phyloP scores from a whole-genome alignment of 495 filamentous ascomycete species.

The Aspergillus sparsus region DNA sequence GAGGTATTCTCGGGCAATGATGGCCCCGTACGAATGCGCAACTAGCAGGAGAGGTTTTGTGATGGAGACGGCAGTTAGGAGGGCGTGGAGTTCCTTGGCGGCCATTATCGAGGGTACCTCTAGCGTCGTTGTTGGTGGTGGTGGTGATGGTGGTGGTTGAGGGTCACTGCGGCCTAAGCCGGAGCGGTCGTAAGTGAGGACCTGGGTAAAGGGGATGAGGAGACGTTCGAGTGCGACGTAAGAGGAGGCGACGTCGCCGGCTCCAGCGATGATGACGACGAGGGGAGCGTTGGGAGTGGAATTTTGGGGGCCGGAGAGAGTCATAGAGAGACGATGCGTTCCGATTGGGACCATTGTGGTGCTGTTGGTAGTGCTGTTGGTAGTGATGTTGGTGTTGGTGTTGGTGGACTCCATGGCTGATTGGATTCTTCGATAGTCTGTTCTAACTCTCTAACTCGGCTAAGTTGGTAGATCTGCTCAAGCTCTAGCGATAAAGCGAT shows the following conservation, averaged over 20 bases:
- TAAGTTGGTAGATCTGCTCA: no score
- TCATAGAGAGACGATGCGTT: constrained; percentile 38
- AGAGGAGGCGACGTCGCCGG: constrained; percentile 45
- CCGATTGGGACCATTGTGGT: constrained; percentile 27
- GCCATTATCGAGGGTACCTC: constrained; percentile 22
- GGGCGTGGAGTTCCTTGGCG: constrained; percentile 36
- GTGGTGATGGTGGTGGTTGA: constrained; percentile 15
- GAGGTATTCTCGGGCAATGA: constrained; percentile 51
- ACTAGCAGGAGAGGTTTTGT: constrained; percentile 45
- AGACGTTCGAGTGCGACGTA: constrained; percentile 42
- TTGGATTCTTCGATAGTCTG: background rate
- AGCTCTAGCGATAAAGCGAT: no score
- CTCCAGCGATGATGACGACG: constrained; percentile 48
- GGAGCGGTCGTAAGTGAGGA: constrained; percentile 47
- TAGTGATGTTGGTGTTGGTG: no score
- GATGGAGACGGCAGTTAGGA: constrained; percentile 27
- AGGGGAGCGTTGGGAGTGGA: constrained; percentile 33
- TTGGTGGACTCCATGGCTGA: background rate
- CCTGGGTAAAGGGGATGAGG: constrained; percentile 30
- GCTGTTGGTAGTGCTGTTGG: background rate
- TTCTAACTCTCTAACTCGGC: no score
- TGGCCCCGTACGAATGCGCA: constrained; percentile 55
- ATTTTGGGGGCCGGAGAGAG: constrained; percentile 27
- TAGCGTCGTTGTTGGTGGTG: background rate
- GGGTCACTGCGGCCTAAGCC: constrained; percentile 41